Evolutionary conservation across 2,329 filamentous ascomycete species (phyloP).

Genomic region (Trichoderma lentiforme): DNA sequence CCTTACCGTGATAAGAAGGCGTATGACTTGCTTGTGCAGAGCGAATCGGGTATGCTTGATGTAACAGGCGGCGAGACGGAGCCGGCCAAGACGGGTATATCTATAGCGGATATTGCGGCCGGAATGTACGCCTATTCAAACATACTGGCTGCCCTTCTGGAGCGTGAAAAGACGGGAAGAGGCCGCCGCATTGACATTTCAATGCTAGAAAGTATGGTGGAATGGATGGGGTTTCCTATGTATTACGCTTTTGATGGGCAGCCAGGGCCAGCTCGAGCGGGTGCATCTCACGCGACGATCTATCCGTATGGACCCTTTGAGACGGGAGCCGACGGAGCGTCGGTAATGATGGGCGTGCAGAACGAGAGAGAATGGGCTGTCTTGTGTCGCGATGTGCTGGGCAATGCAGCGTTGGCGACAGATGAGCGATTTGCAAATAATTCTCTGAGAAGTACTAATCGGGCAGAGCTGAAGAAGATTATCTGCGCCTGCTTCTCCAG

Average conservation of each 20-base stretch:
- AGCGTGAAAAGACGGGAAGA: conserved; percentile 45
- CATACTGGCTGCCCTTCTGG: conserved; percentile 48
- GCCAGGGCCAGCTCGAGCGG: conserved; percentile 41
- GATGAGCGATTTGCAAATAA: conserved; percentile 49
- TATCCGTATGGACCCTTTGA: conserved; percentile 57
- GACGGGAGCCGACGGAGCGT: conserved; percentile 40
- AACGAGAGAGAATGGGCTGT: conserved; percentile 55
- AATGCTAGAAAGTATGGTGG: conserved; percentile 56
- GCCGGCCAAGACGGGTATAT: conserved; percentile 50
- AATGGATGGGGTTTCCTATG: conserved; percentile 57
- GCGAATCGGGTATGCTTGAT: conserved; percentile 50
- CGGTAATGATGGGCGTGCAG: conserved; percentile 56
- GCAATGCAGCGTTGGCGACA: conserved; percentile 37
- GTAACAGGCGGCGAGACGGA: conserved; percentile 45
- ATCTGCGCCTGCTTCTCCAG: conserved; percentile 42
- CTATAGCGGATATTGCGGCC: conserved; percentile 53
- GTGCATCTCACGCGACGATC: conserved; percentile 52
- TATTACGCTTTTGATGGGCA: conserved; percentile 51
- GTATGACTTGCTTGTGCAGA: conserved; percentile 54
- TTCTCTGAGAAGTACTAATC: conserved; percentile 43
- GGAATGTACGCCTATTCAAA: conserved; percentile 52
- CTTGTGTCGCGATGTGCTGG: conserved; percentile 47
- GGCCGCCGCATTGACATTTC: conserved; percentile 53
- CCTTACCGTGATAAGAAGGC: conserved; percentile 54
- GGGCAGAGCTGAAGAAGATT: conserved; percentile 42